Evolutionary conservation across 2,329 filamentous ascomycete species (phyloP).

Genomic region (Cladosporium sp.): DNA sequence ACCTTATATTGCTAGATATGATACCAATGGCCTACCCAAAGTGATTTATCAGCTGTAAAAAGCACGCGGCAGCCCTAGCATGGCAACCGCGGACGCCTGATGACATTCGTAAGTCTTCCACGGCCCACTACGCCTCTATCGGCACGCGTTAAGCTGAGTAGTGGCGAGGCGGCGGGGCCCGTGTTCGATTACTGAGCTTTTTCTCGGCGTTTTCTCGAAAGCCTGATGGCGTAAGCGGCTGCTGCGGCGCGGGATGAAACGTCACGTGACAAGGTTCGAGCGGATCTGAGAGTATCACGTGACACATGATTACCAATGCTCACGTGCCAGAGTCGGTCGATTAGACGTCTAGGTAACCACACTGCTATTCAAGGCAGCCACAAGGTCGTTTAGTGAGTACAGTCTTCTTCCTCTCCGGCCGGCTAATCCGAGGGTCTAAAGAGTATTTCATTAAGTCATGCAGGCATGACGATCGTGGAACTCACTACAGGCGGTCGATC

Average conservation of each 20-base stretch:
- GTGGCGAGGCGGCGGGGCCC: too few species aligned
- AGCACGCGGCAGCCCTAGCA: neutral
- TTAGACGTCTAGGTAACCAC: too few species aligned
- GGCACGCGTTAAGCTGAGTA: too few species aligned
- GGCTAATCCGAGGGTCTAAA: neutral
- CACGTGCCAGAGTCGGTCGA: too few species aligned
- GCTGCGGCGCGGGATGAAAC: too few species aligned
- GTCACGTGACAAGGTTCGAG: too few species aligned
- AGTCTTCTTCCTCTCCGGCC: too few species aligned
- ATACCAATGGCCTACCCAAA: neutral
- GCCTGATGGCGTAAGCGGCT: neutral
- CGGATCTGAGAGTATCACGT: too few species aligned
- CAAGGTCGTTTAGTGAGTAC: too few species aligned
- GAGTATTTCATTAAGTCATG: constrained; percentile 6
- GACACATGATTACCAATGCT: too few species aligned
- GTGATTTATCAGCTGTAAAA: constrained; percentile 8
- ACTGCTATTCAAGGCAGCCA: too few species aligned
- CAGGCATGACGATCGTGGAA: constrained; percentile 1
- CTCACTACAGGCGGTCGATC: neutral
- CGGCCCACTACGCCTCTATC: neutral
- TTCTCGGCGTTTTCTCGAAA: neutral
- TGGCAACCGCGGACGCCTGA: neutral
- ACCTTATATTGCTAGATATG: neutral
- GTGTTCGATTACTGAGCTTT: neutral
- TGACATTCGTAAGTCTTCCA: constrained; percentile 7